These are phyloP conservation scores for Senna siamea DNA, from an alignment of 306 rosid genomes.

Conservation along the genomic window DNA sequence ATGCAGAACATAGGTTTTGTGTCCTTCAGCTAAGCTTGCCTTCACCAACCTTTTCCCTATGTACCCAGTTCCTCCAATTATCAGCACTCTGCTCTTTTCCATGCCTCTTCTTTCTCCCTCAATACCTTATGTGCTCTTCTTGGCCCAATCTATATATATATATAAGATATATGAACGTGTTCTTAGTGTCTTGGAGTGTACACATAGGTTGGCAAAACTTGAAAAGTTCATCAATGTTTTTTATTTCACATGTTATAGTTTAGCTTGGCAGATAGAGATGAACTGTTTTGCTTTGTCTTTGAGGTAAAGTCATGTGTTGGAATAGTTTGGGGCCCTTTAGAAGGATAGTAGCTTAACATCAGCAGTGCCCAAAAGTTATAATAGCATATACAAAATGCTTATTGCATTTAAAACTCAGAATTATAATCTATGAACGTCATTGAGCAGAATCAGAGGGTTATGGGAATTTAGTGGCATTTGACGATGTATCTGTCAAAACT, in stretches of 20 bases:
- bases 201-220: background rate
- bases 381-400: background rate
- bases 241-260: background rate
- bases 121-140: background rate
- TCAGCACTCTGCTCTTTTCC: constrained; percentile 61
- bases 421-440: background rate
- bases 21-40: constrained; percentile 63
- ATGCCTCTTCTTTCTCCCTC: constrained; percentile 9
- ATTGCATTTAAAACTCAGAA: background rate
- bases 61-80: constrained; percentile 85
- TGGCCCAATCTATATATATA: background rate
- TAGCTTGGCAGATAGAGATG: constrained; percentile 19
- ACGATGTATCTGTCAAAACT: no score
- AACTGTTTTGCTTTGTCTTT: constrained; percentile 20
- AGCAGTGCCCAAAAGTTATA: background rate
- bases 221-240: background rate
- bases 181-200: constrained; percentile 24
- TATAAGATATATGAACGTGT: background rate
- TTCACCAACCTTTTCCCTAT: constrained; percentile 74
- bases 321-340: background rate
- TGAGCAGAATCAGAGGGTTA: background rate
- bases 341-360: no score
- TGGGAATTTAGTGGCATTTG: background rate
- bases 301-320: constrained; percentile 9
- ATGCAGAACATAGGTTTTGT: constrained; percentile 60